These are phyloP conservation scores for Polychytrium aggregatum DNA, from an alignment of 192 early-diverging fungal genomes.

Conservation along the genomic window DNA sequence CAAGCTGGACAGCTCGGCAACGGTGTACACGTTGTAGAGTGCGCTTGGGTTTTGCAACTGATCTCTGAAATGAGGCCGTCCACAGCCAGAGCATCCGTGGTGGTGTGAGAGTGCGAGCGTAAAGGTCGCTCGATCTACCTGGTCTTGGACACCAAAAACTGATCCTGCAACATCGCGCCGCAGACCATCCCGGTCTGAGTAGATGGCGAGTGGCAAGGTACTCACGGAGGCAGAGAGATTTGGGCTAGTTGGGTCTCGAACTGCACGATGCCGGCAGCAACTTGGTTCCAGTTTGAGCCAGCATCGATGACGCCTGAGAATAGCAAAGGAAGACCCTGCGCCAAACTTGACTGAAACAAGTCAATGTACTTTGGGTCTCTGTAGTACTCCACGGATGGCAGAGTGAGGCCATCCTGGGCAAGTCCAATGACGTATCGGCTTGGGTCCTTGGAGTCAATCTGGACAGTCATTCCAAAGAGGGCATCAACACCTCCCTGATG, in stretches of 20 bases:
- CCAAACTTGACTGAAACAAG: slow-evolving; percentile 27
- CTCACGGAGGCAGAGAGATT: slow-evolving; percentile 29
- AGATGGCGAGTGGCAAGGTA: neutral
- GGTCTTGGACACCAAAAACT: no score
- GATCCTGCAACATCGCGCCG: no score
- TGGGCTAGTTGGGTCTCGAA: slow-evolving; percentile 47
- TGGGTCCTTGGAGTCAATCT: slow-evolving; percentile 47
- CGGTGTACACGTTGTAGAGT: slow-evolving; percentile 10
- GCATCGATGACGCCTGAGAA: slow-evolving; percentile 11
- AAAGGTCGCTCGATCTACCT: neutral
- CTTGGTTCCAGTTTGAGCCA: neutral
- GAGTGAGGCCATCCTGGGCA: slow-evolving; percentile 35
- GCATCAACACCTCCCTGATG: slow-evolving; percentile 2
- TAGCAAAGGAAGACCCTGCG: slow-evolving; percentile 25
- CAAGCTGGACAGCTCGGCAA: neutral
- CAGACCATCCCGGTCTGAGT: no score
- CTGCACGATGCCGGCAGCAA: slow-evolving; percentile 35
- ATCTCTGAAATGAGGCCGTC: neutral
- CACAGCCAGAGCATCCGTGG: neutral
- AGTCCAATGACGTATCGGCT: slow-evolving; percentile 34
- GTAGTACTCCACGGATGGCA: slow-evolving; percentile 62
- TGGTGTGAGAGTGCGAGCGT: neutral
- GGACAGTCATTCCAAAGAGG: slow-evolving; percentile 36
- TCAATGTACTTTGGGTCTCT: slow-evolving; percentile 25
- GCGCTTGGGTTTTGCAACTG: slow-evolving; percentile 6